Evolutionary conservation across 1,139 yeast genomes (phyloP), one percentile per base, ranked within the genome.

Genomic region (Yamadazyma triangularis): DNA sequence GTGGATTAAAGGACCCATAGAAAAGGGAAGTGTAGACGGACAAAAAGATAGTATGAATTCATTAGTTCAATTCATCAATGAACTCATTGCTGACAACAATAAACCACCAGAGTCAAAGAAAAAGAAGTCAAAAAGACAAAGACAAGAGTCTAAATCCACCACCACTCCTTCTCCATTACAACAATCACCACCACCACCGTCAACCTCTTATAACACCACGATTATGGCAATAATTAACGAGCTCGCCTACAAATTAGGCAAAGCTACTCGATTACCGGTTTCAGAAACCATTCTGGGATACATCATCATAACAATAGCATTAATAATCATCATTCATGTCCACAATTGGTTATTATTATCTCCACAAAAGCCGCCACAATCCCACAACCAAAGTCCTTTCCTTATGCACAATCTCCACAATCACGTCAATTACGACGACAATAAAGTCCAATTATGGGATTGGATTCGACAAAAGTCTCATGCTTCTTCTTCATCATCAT

Each of bases 1-100:
- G 19, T 85, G 96, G 88, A 75, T 89, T 45, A 87, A 88, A 56
- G 81, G 94, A 12, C 83, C 94, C 0, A 79, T 93, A 44, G 98
- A 93, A 52, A 88, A 81, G 50, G 96, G 96, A 6, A 77, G 95
- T 11, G 75, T 83, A 33, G 94, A 86, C 33, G 99, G 98, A 0
- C 98, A 93, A 54, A 77, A 76, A 45, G 80, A 78, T 13, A 73
- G 84, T 12, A 72, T 83, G 60, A 74, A 71, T 34, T 60, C 71
- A 2, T 50, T 88, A 50, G 60, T 76, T 5, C 71, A 67, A n/a
- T 82, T 78, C 31, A 45, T 89, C 25, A 76, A 73, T 42, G 64
- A 62, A 4, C n/a, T n/a, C n/a, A 58, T 71, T 11, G 54, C 80
- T 15, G 42, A 42, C 9, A 48, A 41, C 1, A 9, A 6, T 18